These are phyloP conservation scores for Lippia alba DNA, from an alignment of 305 asterid species.

Conservation along the genomic window DNA sequence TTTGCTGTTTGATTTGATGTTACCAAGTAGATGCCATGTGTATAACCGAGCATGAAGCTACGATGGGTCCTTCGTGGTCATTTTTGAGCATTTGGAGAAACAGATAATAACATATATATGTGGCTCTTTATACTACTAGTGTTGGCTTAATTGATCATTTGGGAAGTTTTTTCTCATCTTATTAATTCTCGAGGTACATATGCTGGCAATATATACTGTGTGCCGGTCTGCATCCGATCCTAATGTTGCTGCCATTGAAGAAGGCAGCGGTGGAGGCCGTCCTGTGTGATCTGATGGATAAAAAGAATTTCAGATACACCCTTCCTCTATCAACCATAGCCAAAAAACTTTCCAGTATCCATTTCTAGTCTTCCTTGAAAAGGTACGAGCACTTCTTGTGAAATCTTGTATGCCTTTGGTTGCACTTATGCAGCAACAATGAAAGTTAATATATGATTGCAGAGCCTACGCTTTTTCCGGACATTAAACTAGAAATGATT, in stretches of 20 bases:
- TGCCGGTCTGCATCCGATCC: conserved; percentile 96
- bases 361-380: conserved; percentile 89
- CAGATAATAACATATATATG: no score
- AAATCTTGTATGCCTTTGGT: conserved; percentile 26
- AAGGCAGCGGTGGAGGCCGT: conserved; percentile 54
- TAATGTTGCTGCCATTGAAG: conserved; percentile 80
- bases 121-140: no score
- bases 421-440: conserved; percentile 20
- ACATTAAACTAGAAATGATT: no score
- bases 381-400: conserved; percentile 55
- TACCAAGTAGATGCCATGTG: background rate
- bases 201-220: conserved; percentile 92
- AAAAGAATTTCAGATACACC: conserved; percentile 93
- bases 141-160: background rate
- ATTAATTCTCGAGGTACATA: conserved; percentile 38
- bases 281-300: conserved; percentile 88
- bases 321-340: conserved; percentile 78
- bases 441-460: no score
- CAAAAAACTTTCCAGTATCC: conserved; percentile 79
- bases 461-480: no score
- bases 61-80: conserved; percentile 24
- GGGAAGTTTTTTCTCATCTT: conserved; percentile 10
- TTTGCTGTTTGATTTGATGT: conserved; percentile 27
- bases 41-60: background rate
- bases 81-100: no score